Evolutionary conservation across 148 eudicot genomes (phyloP), one percentile per base, ranked within the genome.

Genomic region (Dysphania ambrosioides): DNA sequence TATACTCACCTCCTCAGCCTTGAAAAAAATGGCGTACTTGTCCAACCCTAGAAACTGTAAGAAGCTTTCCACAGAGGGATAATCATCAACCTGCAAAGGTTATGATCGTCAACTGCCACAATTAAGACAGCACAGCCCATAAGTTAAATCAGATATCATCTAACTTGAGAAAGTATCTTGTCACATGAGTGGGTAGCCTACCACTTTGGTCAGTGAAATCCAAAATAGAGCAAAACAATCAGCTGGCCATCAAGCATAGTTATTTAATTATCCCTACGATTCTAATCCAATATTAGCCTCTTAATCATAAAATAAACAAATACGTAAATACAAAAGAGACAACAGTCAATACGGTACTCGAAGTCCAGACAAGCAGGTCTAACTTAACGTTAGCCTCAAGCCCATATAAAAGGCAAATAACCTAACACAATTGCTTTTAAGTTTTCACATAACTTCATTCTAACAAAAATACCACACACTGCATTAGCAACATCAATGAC

Each of bases 1-100:
- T n/a, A 62, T 44, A 77, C 86, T 12, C 83, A 92, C 98, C 85
- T 92, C 97, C 83, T 95, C 98, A 47, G 88, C 93, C 86, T 92
- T 92, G 84, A 95, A 92, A 80, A 42, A 57, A 36, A 90, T 84
- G 34, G 83, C 63, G 65, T 83, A 95, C 71, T 87, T 90, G 21
- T 89, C 97, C 83, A 95, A 83, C 68, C 89, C 93, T 79, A 95
- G 72, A 26, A 88, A 82, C 24, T 70, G 87, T 88, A 95, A 84
- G 57, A 90, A 87, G 75, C 92, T 74, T 27, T 92, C 97, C 76
- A 95, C 87, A 30, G 92, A 83, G 58, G 57, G 75, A 49, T 62
- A 87, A 72, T 82, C 91, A 70, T 84, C 86, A 51, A 77, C 86
- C 98, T 95, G 81, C 79, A 87, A 30, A 9, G 71, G 76, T 21